phyloP scores from a whole-genome alignment of 2,329 filamentous ascomycete species.

The Penicillium freii region DNA sequence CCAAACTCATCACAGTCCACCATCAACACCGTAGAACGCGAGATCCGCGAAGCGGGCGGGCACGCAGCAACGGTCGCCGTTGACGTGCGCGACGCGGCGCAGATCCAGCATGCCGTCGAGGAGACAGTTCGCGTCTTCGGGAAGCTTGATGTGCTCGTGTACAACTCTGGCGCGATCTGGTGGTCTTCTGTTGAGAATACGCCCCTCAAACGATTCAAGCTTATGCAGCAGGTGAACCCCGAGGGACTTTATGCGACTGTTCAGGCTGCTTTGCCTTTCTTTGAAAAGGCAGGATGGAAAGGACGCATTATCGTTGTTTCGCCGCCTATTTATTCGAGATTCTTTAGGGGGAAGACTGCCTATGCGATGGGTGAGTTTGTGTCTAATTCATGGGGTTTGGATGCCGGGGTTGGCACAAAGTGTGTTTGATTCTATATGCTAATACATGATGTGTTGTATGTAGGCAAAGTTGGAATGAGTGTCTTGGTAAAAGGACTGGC shows the following conservation, averaged over 20 bases:
- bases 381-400: neutral
- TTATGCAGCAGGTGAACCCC: slow-evolving; percentile 73
- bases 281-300: slow-evolving; percentile 53
- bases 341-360: slow-evolving; percentile 81
- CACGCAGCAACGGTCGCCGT: slow-evolving; percentile 65
- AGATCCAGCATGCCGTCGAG: slow-evolving; percentile 60
- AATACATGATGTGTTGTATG: neutral
- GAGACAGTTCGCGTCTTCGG: slow-evolving; percentile 59
- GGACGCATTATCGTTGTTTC: slow-evolving; percentile 74
- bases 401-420: neutral
- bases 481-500: slow-evolving; percentile 77
- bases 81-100: slow-evolving; percentile 65
- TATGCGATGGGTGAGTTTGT: slow-evolving; percentile 62
- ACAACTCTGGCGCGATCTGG: slow-evolving; percentile 84
- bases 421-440: neutral
- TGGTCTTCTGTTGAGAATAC: slow-evolving; percentile 74
- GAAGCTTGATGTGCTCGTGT: slow-evolving; percentile 70
- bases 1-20: slow-evolving; percentile 74
- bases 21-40: slow-evolving; percentile 74
- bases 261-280: slow-evolving; percentile 66
- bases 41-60: slow-evolving; percentile 66
- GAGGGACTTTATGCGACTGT: slow-evolving; percentile 73
- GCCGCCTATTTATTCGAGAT: slow-evolving; percentile 80
- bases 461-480: slow-evolving; percentile 75
- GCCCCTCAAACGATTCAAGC: slow-evolving; percentile 70